Evolutionary conservation across 805 yeast species (phyloP).

Genomic region (Hanseniaspora occidentalis): DNA sequence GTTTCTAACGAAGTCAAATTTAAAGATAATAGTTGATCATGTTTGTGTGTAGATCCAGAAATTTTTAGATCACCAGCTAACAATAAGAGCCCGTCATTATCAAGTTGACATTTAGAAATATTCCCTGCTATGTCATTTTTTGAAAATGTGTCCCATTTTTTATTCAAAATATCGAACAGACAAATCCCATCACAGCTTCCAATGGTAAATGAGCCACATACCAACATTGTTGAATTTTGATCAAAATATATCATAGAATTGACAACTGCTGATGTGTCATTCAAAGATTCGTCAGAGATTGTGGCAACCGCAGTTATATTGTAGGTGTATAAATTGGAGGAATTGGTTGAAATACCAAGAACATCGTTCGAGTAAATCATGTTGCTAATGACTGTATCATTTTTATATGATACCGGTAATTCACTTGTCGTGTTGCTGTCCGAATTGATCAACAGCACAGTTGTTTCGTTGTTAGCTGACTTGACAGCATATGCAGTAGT

Average conservation of each 20-base stretch:
- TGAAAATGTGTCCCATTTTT: conserved; percentile 37
- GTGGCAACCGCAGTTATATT: conserved; percentile 35
- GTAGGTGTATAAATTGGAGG: conserved; percentile 12
- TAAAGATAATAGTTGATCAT: conserved; percentile 23
- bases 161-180: conserved; percentile 40
- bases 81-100: conserved; percentile 26
- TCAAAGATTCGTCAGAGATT: conserved; percentile 26
- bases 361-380: conserved; percentile 10
- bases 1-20: conserved; percentile 32
- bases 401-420: conserved; percentile 2
- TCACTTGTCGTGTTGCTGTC: conserved; percentile 1
- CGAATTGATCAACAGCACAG: conserved; percentile 2
- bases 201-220: conserved; percentile 64
- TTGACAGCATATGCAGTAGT: conserved; percentile 49
- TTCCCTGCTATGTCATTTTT: conserved; percentile 34
- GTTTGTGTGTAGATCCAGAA: conserved; percentile 17
- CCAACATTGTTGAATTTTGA: conserved; percentile 30
- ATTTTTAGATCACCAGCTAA: conserved; percentile 44
- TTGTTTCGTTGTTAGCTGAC: conserved; percentile 25
- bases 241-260: conserved; percentile 31
- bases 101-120: conserved; percentile 41
- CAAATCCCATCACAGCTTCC: conserved; percentile 59
- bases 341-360: conserved; percentile 6
- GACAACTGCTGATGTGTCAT: conserved; percentile 25
- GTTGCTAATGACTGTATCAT: neutral